Percentiles rank a stretch among this genome's conserved stretches.
phyloP scores from a whole-genome alignment of 129 eudicot genomes.

The Artemisia argyi region DNA sequence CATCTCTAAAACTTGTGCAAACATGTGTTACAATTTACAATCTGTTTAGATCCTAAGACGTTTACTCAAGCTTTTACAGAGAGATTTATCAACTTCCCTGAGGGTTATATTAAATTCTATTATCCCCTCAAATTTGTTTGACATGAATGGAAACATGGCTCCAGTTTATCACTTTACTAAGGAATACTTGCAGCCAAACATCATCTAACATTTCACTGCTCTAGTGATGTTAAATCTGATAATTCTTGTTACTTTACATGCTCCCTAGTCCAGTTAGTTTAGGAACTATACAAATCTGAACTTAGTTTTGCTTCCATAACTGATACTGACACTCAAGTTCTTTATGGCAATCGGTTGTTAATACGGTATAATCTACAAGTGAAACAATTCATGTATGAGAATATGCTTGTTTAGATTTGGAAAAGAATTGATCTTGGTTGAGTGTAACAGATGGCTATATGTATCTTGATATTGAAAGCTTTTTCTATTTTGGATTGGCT shows the following conservation, averaged over 20 bases:
- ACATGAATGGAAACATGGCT: too few species aligned
- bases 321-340: not conserved
- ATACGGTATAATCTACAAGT: not conserved
- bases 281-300: not conserved
- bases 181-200: not conserved
- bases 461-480: too few species aligned
- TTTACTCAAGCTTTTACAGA: too few species aligned
- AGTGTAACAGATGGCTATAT: too few species aligned
- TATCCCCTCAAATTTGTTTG: too few species aligned
- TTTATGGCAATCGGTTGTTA: not conserved
- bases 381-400: not conserved
- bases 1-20: not conserved
- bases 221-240: not conserved
- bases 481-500: too few species aligned
- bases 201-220: not conserved
- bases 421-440: too few species aligned
- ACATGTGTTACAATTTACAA: not conserved
- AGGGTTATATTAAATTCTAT: slow-evolving; percentile 1
- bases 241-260: not conserved
- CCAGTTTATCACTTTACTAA: not conserved
- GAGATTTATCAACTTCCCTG: not conserved
- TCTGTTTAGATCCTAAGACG: too few species aligned
- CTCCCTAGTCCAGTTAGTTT: not conserved
- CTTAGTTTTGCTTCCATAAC: slow-evolving; percentile 11
- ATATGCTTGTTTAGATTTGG: too few species aligned